These are phyloP conservation scores for Scheffersomyces segobiensis DNA, from an alignment of 1,139 yeast genomes.

Conservation along the genomic window DNA sequence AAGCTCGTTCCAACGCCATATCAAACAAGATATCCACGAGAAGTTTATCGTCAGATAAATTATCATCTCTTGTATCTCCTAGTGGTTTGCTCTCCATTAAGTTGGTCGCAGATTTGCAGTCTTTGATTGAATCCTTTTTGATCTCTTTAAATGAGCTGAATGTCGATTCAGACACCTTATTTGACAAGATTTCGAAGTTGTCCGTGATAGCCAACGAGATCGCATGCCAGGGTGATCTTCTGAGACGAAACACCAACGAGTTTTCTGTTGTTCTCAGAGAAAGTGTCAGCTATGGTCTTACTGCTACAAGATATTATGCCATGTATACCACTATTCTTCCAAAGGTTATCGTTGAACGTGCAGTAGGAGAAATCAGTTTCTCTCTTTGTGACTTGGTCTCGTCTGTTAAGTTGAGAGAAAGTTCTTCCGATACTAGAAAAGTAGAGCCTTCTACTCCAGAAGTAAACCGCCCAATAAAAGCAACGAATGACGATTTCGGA, in stretches of 20 bases:
- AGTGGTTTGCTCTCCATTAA: slow-evolving; percentile 48
- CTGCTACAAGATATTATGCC: slow-evolving; percentile 77
- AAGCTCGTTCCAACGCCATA: slow-evolving; percentile 33
- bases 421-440: slow-evolving; percentile 14
- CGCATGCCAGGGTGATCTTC: slow-evolving; percentile 43
- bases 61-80: slow-evolving; percentile 33
- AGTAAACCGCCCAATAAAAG: background rate
- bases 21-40: slow-evolving; percentile 23
- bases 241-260: slow-evolving; percentile 36
- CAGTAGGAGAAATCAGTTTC: slow-evolving; percentile 74
- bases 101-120: slow-evolving; percentile 46
- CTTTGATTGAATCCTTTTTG: slow-evolving; percentile 48
- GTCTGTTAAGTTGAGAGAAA: slow-evolving; percentile 48
- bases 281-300: slow-evolving; percentile 72
- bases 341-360: slow-evolving; percentile 69
- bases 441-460: slow-evolving; percentile 5
- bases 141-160: slow-evolving; percentile 32
- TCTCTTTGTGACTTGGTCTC: slow-evolving; percentile 71
- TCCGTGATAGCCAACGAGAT: slow-evolving; percentile 52
- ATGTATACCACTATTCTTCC: slow-evolving; percentile 68
- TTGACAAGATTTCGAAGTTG: slow-evolving; percentile 55
- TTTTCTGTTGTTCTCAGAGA: slow-evolving; percentile 54
- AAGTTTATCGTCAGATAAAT: slow-evolving; percentile 23
- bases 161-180: slow-evolving; percentile 44
- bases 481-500: slow-evolving; percentile 28